Evolutionary conservation across 768 basidiomycete species (phyloP).

Genomic region (Russula earlei): DNA sequence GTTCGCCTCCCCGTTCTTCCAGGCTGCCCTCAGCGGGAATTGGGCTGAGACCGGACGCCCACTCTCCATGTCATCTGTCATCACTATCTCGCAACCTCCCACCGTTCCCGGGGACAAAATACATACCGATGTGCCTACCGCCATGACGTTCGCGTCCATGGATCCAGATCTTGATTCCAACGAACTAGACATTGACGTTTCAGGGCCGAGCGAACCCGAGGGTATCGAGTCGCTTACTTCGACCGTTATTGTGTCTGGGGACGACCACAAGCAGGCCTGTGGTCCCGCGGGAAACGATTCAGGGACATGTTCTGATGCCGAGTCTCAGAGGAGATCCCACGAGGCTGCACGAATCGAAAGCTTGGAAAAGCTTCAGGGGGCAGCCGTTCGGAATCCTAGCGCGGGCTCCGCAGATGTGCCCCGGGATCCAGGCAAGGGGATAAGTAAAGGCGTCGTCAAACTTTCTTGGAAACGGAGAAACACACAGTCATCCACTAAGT

Average conservation of each 20-base stretch:
- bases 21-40: slow-evolving; percentile 80
- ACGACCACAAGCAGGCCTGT: slow-evolving; percentile 1
- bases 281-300: background rate
- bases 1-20: slow-evolving; percentile 93
- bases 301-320: slow-evolving; percentile 22
- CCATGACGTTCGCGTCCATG: slow-evolving; percentile 53
- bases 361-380: slow-evolving; percentile 51
- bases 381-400: background rate
- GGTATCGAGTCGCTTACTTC: slow-evolving; percentile 22
- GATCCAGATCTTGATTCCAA: slow-evolving; percentile 41
- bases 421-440: slow-evolving; percentile 17
- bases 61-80: slow-evolving; percentile 69
- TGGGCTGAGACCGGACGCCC: slow-evolving; percentile 87
- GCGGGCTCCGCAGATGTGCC: slow-evolving; percentile 8
- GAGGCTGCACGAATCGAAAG: slow-evolving; percentile 31
- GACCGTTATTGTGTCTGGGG: background rate
- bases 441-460: slow-evolving; percentile 9
- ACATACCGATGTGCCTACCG: slow-evolving; percentile 35
- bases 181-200: slow-evolving; percentile 33
- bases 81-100: slow-evolving; percentile 75
- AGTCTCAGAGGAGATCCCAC: slow-evolving; percentile 27
- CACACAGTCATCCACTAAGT: background rate
- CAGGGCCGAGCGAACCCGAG: slow-evolving; percentile 20
- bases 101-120: slow-evolving; percentile 42
- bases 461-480: slow-evolving; percentile 12